phyloP scores from a whole-genome alignment of 768 basidiomycete species.

The Rhodotorula kratochvilovae region DNA sequence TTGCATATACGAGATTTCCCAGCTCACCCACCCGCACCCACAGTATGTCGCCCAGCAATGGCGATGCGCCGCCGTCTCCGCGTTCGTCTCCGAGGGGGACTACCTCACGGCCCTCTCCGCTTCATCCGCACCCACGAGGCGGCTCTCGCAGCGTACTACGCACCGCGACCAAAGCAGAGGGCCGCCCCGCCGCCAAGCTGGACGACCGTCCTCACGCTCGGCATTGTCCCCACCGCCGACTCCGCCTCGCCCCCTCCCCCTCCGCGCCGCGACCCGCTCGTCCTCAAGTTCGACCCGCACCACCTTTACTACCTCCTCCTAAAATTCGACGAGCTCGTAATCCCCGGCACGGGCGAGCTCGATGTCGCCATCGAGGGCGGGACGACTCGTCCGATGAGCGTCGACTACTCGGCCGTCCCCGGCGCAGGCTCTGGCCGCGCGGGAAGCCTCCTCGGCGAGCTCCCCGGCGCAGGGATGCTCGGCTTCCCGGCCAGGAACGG shows the following conservation, averaged over 20 bases:
- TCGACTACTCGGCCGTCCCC: conserved; percentile 56
- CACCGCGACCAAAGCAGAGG: not conserved
- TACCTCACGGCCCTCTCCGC: conserved; percentile 66
- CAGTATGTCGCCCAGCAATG: not conserved
- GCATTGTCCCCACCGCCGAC: conserved; percentile 28
- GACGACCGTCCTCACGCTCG: conserved; percentile 35
- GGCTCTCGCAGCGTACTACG: conserved; percentile 58
- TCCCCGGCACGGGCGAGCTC: conserved; percentile 66
- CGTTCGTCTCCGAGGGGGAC: conserved; percentile 46
- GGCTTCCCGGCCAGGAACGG: not conserved
- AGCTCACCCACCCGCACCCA: not conserved
- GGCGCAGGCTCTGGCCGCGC: conserved; percentile 23
- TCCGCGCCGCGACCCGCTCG: conserved; percentile 51
- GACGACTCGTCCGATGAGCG: conserved; percentile 66
- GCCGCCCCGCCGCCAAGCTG: conserved; percentile 15
- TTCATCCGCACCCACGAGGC: conserved; percentile 71
- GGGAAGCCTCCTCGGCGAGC: not conserved
- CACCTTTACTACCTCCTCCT: conserved; percentile 84
- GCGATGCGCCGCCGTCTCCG: not conserved
- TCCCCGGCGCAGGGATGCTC: conserved; percentile 15
- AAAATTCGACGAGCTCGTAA: conserved; percentile 73
- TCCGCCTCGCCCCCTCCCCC: not conserved
- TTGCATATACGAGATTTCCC: no score
- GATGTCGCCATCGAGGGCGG: conserved; percentile 71
- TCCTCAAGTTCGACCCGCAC: conserved; percentile 69